Base-by-base conservation (phyloP, 257 asterid species). In the Leonotis leonurus region DNA sequence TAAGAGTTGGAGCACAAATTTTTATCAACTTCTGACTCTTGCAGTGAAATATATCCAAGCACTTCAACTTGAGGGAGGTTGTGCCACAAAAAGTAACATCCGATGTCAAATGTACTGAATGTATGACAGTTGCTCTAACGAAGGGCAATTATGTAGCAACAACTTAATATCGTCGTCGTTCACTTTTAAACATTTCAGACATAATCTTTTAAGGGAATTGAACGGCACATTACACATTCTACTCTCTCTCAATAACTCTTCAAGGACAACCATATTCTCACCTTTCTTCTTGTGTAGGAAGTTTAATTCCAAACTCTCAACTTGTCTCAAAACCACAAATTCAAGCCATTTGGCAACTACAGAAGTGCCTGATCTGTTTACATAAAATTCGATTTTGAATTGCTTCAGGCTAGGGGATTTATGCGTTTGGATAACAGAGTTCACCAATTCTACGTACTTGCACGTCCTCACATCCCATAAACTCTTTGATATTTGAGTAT, bases 81-180 rank as follows among this genome's bases (percentile, higher is more conserved):
- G n/a, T n/a, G 37, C 37, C 37, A 32, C 37, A 32, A 32, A 32
- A 2, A 7, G 6, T 32, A 7, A 32, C 8, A 32, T 32, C 37
- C 10, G 37, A 32, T 2, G 37, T 32, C 11, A 32, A 2, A 32
- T 8, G n/a, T 32, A 11, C 37, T 2, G 1, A 7, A 2, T 3
- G 6, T 8, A 32, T 32, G 6, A 14, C 27, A 64, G 16, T 36
- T 14, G 6, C 30, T 52, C 41, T 2, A 64, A 49, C 3, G 24
- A 51, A 0, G 39, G 70, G 39, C 70, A 64, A 25, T 26, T 51
- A 5, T 37, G 21, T 6, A 65, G 9, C 9, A 65, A 37, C n/a
- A 65, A 24, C 17, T 39, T 36, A 22, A 65, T 40, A n/a, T 32
- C 54, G 16, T 65, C 55, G 25, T 43, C 70, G 8, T 33, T 51